Base-by-base conservation (phyloP, 345 rosid genomes). In the Aurinia saxatilis region DNA sequence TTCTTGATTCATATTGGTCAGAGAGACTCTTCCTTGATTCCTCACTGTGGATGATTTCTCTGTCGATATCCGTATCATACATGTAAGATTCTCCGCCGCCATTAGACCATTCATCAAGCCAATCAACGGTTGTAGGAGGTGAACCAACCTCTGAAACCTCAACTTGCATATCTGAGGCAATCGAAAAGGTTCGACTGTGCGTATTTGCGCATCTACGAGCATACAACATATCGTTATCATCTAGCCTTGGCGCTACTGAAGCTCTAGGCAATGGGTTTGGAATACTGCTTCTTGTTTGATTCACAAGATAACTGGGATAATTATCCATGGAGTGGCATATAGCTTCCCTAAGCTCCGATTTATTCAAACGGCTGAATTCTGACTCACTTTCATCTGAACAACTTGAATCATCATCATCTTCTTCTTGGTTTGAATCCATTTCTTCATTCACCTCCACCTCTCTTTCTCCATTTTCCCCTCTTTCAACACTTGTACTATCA, bases 131-230 rank as follows among this genome's bases (percentile, higher is more conserved):
- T 0, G 75, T 58, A 40, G 87, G 81, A 31, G 97, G 96, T 18
- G 99, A 90, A 50, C 96, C 83, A 35, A 68, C 19, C 74, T 90
- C 99, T 1, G 99, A 90, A 56, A 93, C 87, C 78, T 90, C 99
- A 38, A 93, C 97, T 70, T 90, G 96, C 84, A 93, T 71, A 50
- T 90, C 99, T 2, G 99, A 93, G 63, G 96, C 97, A 52, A 93
- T 65, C 4, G 99, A 93, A 61, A 73, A 69, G n/a, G 80, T 74
- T 13, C 84, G 79, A 31, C 44, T 23, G 8, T 66, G 72, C 11
- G 72, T 36, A 2, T 57, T 50, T 52, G 7, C 49, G 12, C 72
- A 44, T 64, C 41, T 71, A 11, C 67, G 63, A 27, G 47, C 7
- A 64, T 59, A 75, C 60, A 79, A 80, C 30, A 65, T 46, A 30